phyloP scores from a whole-genome alignment of 1,284 basidiomycete species.

The Microbotryum intermedium region DNA sequence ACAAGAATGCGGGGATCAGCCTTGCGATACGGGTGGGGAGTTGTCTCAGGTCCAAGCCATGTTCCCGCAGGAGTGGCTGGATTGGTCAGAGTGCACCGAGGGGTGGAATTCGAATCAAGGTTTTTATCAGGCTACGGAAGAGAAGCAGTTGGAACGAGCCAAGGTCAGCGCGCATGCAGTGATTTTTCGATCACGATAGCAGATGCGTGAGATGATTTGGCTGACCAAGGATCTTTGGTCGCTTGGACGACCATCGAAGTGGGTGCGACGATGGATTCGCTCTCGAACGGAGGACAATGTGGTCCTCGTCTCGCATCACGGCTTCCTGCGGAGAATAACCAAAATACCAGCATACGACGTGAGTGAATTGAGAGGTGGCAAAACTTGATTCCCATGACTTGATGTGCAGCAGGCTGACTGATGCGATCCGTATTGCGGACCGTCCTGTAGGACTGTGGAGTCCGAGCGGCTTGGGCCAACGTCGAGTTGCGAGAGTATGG shows the following conservation, averaged over 20 bases:
- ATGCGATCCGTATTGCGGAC: too few species aligned
- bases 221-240: too few species aligned
- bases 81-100: conserved; percentile 14
- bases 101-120: conserved; percentile 28
- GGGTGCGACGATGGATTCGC: conserved; percentile 20
- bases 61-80: conserved; percentile 16
- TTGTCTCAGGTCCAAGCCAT: conserved; percentile 8
- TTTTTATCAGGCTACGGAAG: conserved; percentile 15
- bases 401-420: not conserved
- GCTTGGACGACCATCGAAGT: not conserved
- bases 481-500: conserved; percentile 21
- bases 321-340: conserved; percentile 17
- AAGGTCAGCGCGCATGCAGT: too few species aligned
- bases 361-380: not conserved
- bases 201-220: too few species aligned
- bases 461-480: conserved; percentile 19
- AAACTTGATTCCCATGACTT: not conserved
- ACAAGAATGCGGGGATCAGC: conserved; percentile 22
- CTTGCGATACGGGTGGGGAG: conserved; percentile 21
- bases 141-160: conserved; percentile 20
- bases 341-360: conserved; percentile 18
- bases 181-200: too few species aligned
- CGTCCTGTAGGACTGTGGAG: not conserved
- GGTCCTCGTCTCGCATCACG: conserved; percentile 25
- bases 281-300: conserved; percentile 10